Conservation (phyloP, 2,329 filamentous ascomycete genomes). For the Ophiocordyceps polyrhachis-furcata region DNA sequence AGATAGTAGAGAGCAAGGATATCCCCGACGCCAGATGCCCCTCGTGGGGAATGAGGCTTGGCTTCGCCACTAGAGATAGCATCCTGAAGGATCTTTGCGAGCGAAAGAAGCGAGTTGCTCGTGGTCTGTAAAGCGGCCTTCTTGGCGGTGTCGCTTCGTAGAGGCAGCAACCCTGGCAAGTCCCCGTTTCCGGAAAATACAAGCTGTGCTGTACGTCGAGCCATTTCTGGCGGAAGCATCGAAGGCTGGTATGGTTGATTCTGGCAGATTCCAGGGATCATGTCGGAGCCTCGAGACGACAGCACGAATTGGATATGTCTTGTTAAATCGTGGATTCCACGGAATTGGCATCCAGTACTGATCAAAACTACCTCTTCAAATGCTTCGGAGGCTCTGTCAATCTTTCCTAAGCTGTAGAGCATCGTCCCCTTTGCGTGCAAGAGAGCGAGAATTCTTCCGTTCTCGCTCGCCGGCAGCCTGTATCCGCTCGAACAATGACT, state of each 20-base stretch:
- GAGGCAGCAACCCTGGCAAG: constrained; percentile 59
- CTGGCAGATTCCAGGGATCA: constrained; percentile 2
- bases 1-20: constrained; percentile 92
- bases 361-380: constrained; percentile 94
- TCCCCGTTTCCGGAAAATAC: constrained; percentile 62
- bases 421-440: constrained; percentile 98
- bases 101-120: constrained; percentile 81
- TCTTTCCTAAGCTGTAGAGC: constrained; percentile 77
- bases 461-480: constrained; percentile 66
- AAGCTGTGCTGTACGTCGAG: constrained; percentile 62
- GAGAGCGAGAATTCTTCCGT: constrained; percentile 80
- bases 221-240: constrained; percentile 65
- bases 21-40: constrained; percentile 65
- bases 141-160: constrained; percentile 51
- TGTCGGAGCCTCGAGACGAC: constrained; percentile 13
- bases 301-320: constrained; percentile 57
- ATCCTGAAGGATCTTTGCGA: constrained; percentile 97
- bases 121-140: constrained; percentile 79
- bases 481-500: constrained; percentile 41
- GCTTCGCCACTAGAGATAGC: constrained; percentile 61
- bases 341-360: constrained; percentile 51
- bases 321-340: constrained; percentile 62
- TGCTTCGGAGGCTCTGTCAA: constrained; percentile 60
- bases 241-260: constrained; percentile 30
- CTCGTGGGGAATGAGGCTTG: constrained; percentile 33